Base-by-base conservation (phyloP, 768 basidiomycete genomes). In the Ramaria sp. region DNA sequence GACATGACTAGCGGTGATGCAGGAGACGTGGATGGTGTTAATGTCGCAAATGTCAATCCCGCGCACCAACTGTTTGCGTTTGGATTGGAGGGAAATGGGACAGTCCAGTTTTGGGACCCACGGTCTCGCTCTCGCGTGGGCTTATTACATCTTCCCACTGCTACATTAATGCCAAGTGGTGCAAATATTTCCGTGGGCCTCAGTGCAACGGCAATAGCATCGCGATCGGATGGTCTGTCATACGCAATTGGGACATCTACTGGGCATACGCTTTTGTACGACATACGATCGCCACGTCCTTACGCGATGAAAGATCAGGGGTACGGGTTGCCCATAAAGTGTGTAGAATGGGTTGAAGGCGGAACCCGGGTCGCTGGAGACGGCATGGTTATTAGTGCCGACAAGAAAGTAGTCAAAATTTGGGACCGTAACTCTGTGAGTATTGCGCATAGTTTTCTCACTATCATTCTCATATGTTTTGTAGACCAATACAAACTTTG, bases 381-480 rank as follows among this genome's bases (percentile, higher is more conserved):
- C 47, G 88, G 90, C 0, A 80, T 93, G 75, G 80, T 99, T 17
- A 74, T 94, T 54, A 94, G 88, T 68, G 91, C 92, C 0, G 96
- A 99, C 70, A 89, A 84, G 69, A 98, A 98, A 68, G 95, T 99
- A 27, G 80, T 97, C 65, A 99, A 99, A 71, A 86, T 98, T 30
- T 99, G 96, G 96, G 88, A 93, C 66, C 80, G 85, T 54, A 80
- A 88, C 68, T 78, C 78, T 41, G 91, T 91, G 72, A 54, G 88
- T 73, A 51, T 37, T 57, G 30, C 42, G 61, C 33, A 20, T 51
- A 52, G 43, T 64, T 55, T 52, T 53, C 57, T 62, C 53, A n/a
- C 13, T n/a, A 4, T 15, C 42, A 30, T 39, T 59, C 2, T 54
- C 22, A 41, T 13, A 5, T 3, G 2, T 13, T 1, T n/a, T 17